Percentiles rank a stretch among this genome's conserved stretches.
Conservation (phyloP, 345 rosid genomes). For the Populus pruinosa region DNA sequence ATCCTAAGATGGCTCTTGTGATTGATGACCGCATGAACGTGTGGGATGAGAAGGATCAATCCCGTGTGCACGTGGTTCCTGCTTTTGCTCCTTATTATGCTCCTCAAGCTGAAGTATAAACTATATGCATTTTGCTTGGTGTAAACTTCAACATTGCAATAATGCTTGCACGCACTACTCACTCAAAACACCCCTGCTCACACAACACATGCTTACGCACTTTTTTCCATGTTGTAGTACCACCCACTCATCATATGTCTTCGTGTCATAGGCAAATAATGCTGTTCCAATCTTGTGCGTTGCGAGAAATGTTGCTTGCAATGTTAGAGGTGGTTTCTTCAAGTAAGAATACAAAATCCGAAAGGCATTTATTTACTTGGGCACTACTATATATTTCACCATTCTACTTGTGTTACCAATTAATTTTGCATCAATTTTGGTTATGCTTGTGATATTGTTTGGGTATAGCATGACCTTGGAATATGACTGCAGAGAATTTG, state of each 20-base stretch:
- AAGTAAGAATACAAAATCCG: constrained; percentile 47
- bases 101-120: constrained; percentile 93
- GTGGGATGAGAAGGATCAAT: constrained; percentile 98
- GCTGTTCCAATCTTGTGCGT: constrained; percentile 79
- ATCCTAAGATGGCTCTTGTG: constrained; percentile 96
- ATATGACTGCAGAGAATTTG: constrained; percentile 73
- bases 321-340: constrained; percentile 94
- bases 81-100: constrained; percentile 97
- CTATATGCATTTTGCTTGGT: constrained; percentile 18
- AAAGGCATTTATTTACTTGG: background rate
- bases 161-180: background rate
- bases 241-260: constrained; percentile 22
- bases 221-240: constrained; percentile 1
- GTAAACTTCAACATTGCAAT: constrained; percentile 17
- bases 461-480: constrained; percentile 14
- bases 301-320: constrained; percentile 96
- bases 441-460: constrained; percentile 20
- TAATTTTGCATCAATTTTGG: constrained; percentile 10
- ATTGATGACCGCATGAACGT: constrained; percentile 97
- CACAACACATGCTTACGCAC: background rate
- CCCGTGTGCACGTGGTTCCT: constrained; percentile 96
- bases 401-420: constrained; percentile 5
- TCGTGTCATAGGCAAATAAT: constrained; percentile 58
- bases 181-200: background rate
- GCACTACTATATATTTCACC: background rate